phyloP scores from a whole-genome alignment of 2,329 filamentous ascomycete genomes.

The Colletotrichum navitas region DNA sequence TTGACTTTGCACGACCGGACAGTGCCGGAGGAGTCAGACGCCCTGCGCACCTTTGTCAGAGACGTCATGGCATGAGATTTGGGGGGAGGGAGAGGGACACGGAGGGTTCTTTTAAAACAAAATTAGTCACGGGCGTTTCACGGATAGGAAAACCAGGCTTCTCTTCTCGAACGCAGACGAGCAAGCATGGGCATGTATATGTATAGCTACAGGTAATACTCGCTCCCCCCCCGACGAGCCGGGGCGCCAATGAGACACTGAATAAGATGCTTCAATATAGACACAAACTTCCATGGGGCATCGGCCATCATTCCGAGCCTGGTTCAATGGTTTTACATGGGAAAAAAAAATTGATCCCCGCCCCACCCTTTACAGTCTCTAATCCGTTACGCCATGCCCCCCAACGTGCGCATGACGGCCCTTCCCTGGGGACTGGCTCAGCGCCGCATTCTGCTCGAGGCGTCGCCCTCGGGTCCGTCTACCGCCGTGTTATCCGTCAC shows the following conservation, averaged over 20 bases:
- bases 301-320: constrained; percentile 28
- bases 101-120: background rate
- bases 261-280: constrained; percentile 33
- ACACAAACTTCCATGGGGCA: constrained; percentile 31
- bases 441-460: constrained; percentile 47
- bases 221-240: background rate
- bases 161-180: background rate
- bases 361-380: constrained; percentile 23
- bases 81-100: background rate
- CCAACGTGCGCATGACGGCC: background rate
- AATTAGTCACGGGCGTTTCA: constrained; percentile 14
- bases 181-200: background rate
- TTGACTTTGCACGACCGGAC: constrained; percentile 61
- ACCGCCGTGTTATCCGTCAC: constrained; percentile 47
- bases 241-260: background rate
- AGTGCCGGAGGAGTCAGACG: constrained; percentile 64
- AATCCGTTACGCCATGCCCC: constrained; percentile 36
- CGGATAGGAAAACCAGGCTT: background rate
- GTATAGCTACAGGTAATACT: background rate
- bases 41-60: constrained; percentile 59
- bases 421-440: background rate
- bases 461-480: constrained; percentile 48
- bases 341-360: constrained; percentile 14
- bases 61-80: constrained; percentile 52
- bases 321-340: constrained; percentile 32